Base-by-base conservation (phyloP, 192 early-diverging fungal genomes). In the Backusella parvicylindrica region DNA sequence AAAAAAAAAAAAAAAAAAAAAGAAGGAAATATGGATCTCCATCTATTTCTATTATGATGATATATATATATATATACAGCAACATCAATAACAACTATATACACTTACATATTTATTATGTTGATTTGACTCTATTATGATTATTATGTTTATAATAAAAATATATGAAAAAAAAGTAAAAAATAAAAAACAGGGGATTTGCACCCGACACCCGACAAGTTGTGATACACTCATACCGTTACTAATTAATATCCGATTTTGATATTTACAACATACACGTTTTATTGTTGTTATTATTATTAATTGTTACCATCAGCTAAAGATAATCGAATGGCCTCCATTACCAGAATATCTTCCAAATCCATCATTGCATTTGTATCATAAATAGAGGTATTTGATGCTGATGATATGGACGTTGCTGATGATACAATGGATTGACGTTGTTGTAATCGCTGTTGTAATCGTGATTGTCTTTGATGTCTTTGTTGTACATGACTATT, bases 321-420 rank as follows among this genome's bases (percentile, higher is more conserved):
- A 12, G 74, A 75, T 60, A 75, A 70, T 67, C 76, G 56, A 66
- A 77, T 72, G 1, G 76, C 70, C 53, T 77, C 76, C 70, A 77
- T 71, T 7, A 77, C 70, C 56, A 72, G 15, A 6, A 77, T 30
- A 23, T 77, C 76, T 21, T 77, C 76, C 38, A 77, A 40, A 38
- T 77, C 76, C 47, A 77, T 75, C 31, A 56, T 40, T 31, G 66
- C 43, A 70, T 37, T 23, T 21, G 36, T 68, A 68, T 68, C 66
- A 38, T 68, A 68, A 36, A 68, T 26, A 60, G 53, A 60, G 12
- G 9, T 8, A 60, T 0, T 28, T 13, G 53, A 60, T 26, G 53
- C 7, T 4, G 53, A 60, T 60, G 26, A 28, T 60, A 26, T 23
- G n/a, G n/a, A n/a, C n/a, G n/a, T n/a, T n/a, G n/a, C n/a, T 8